Conservation (phyloP, 1,139 yeast species). For the Martiniozyma asiatica region DNA sequence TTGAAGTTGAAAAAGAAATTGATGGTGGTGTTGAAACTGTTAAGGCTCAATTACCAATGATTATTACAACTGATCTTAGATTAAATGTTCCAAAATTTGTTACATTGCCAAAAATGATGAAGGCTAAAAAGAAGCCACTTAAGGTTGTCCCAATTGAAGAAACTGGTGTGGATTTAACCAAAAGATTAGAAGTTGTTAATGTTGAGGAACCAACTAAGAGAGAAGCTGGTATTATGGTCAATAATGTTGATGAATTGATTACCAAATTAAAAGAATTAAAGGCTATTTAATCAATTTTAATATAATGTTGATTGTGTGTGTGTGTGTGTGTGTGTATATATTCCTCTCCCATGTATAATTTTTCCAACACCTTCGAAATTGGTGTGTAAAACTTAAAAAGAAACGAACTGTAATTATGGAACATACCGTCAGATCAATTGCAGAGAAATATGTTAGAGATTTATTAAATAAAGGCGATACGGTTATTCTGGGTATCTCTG, state of each 20-base stretch:
- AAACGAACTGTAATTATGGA: no score
- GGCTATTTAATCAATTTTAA: conserved; percentile 25
- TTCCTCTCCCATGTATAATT: no score
- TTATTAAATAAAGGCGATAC: no score
- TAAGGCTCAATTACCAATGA: conserved; percentile 66
- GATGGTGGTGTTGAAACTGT: conserved; percentile 92
- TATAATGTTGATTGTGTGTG: not conserved
- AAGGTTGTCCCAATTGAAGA: conserved; percentile 60
- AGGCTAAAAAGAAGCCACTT: conserved; percentile 94
- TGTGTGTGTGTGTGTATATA: no score
- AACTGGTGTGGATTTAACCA: conserved; percentile 51
- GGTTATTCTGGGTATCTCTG: conserved; percentile 59
- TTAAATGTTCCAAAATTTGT: conserved; percentile 92
- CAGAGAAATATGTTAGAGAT: no score
- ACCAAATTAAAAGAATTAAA: conserved; percentile 63
- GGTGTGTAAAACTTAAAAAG: not conserved
- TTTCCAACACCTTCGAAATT: no score
- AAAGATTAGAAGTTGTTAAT: conserved; percentile 57
- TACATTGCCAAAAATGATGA: conserved; percentile 89
- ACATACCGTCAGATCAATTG: no score
- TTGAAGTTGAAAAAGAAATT: conserved; percentile 78
- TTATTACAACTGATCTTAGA: conserved; percentile 86
- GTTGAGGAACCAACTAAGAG: conserved; percentile 82
- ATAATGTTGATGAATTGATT: conserved; percentile 70
- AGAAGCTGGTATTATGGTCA: conserved; percentile 71